Base-by-base conservation (phyloP, 768 basidiomycete genomes). In the Leccinum disarticulatum region DNA sequence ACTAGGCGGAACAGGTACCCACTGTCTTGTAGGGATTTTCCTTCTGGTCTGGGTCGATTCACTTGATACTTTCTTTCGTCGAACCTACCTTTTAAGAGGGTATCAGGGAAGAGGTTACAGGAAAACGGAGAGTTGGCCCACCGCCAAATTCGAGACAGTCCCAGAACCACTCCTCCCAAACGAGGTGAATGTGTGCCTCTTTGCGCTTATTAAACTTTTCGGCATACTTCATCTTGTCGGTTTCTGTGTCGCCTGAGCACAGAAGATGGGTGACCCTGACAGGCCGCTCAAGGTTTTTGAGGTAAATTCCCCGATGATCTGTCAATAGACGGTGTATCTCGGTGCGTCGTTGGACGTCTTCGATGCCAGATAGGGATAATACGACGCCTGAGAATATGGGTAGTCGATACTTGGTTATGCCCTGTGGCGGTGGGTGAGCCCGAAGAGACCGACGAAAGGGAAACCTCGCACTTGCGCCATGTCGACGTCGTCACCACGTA, bases 161-260 rank as follows among this genome's bases (percentile, higher is more conserved):
- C 93, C 93, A 95, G 58, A 97, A 90, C 95, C 95, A 98, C 62
- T 96, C 94, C 68, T 95, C 93, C 90, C 95, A 96, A 1, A 97
- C 85, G 3, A 95, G 76, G 55, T 83, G 79, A 31, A 94, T 93
- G 49, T 83, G 79, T 6, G 87, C 88, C 71, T 92, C 91, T 35
- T 85, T 83, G 22, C 79, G 77, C 17, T 77, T 70, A 68, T 89
- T 90, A 66, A 90, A 89, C 67, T 87, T 88, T 58, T 85, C 81
- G 0, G 91, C 91, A 66, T 89, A 90, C 6, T 77, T 79, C 80
- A 94, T 87, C 77, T 93, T 94, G 52, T 90, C 84, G 11, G 87
- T 75, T 70, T 87, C 80, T 51, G 80, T 80, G 61, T 86, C 80
- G 46, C 86, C 83, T 3, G 85, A 82, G 67, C 91, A 92, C 7